Evolutionary conservation across 768 basidiomycete genomes (phyloP).

Genomic region (Mycena epipterygia): DNA sequence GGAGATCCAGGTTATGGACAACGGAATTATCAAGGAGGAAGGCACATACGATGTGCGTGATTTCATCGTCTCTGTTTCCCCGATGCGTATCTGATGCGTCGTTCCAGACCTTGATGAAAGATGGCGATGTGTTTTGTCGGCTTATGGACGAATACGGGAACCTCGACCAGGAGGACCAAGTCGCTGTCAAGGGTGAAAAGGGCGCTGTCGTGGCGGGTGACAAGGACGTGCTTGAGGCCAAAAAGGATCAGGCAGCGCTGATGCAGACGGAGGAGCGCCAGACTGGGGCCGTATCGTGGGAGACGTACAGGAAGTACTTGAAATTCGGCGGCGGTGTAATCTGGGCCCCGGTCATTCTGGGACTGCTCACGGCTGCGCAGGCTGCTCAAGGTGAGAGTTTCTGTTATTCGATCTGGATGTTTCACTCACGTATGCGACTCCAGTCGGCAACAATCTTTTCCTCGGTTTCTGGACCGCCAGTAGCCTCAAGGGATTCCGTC

Average conservation of each 20-base stretch:
- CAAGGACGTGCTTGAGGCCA: slow-evolving; percentile 17
- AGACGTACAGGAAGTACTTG: slow-evolving; percentile 64
- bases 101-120: slow-evolving; percentile 58
- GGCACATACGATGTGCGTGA: slow-evolving; percentile 67
- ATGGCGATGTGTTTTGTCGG: slow-evolving; percentile 58
- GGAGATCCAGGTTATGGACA: slow-evolving; percentile 58
- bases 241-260: slow-evolving; percentile 47
- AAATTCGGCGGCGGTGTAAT: slow-evolving; percentile 59
- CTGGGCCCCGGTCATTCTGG: slow-evolving; percentile 62
- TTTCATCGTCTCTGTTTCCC: not conserved
- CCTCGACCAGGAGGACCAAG: slow-evolving; percentile 51
- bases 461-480: slow-evolving; percentile 80
- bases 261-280: slow-evolving; percentile 72
- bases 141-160: slow-evolving; percentile 71
- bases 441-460: slow-evolving; percentile 76
- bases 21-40: slow-evolving; percentile 70
- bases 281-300: slow-evolving; percentile 65
- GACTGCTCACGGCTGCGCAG: slow-evolving; percentile 62
- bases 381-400: slow-evolving; percentile 63
- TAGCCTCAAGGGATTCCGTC: slow-evolving; percentile 65
- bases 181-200: slow-evolving; percentile 35
- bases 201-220: slow-evolving; percentile 5
- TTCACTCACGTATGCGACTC: not conserved
- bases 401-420: not conserved
- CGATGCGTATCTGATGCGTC: slow-evolving; percentile 4